Base-by-base conservation (phyloP, 1,139 yeast species). In the Spathaspora sp. region DNA sequence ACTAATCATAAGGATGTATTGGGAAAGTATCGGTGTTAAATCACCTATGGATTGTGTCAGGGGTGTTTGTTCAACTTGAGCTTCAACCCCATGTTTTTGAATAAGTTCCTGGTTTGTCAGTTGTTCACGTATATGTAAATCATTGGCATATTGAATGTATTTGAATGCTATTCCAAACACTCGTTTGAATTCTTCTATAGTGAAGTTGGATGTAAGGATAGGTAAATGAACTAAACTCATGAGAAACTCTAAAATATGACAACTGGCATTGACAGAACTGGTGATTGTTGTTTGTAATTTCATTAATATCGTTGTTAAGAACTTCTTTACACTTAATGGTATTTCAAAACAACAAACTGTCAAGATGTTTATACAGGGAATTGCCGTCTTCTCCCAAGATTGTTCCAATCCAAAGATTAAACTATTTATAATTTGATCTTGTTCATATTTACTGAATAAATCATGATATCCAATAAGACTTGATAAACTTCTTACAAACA, bases 131-230 rank as follows among this genome's bases (percentile, higher is more conserved):
- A 60, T 64, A 38, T 64, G 61, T 39, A 74, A 62, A 55, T 86
- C 89, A 46, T 78, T 74, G 1, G 90, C 81, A 57, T 82, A 84
- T 57, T 86, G 89, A 47, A 89, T 85, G 56, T 84, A 86, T 55
- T 84, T 84, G 67, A 89, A 86, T 1, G 91, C 86, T 60, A 89
- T 86, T 0, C 89, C 96, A 68, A 89, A 87, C 1, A 89, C 89
- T 43, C 91, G 72, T 55, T 83, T 85, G 59, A 78, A 86, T 56
- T 89, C 96, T 45, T 86, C 95, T 37, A 77, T 76, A 2, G 89
- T 86, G 59, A 89, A 84, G 56, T 85, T 85, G 1, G 87, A 78
- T 0, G 88, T 84, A 45, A 89, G 66, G 1, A 80, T 66, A 0
- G 95, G 93, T 38, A 86, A 72, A 45, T 84, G 77, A 1, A 87